Evolutionary conservation across 2,329 filamentous ascomycete species (phyloP), one percentile per base, ranked within the genome.

Genomic region (Cladorrhinum sp.): DNA sequence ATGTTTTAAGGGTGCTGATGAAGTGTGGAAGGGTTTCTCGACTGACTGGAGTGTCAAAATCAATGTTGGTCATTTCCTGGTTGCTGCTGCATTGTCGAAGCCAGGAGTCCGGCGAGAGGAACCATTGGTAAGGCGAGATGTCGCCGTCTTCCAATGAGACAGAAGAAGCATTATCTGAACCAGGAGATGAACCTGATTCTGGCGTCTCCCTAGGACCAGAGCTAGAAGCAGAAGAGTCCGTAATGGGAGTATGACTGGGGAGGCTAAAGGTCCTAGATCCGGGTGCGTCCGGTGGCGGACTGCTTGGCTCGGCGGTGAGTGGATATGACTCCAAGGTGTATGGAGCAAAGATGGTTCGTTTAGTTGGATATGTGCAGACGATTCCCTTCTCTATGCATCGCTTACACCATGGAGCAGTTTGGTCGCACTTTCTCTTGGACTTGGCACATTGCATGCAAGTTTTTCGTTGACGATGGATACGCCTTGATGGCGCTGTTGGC

Each of bases 371-470:
- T 10, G 63, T 53, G 57, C 70, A 72, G 8, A 16, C 16, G 20
- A 59, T 36, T 9, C 61, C 62, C 12, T 57, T 63, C 8, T 63
- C 61, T 8, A 51, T 22, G 49, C 70, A 71, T 13, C 71, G 62
- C 29, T 57, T 50, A 59, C 71, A 72, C 3, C 61, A 50, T 2
- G 62, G 62, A 2, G 41, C 13, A 3, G 62, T n/a, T 60, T 75
- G 76, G 57, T 72, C 72, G 61, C 75, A 77, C 54, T 73, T 71
- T 12, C 75, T 70, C 62, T 77, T 77, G 5, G 74, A 69, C 48
- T 65, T 69, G 16, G 74, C 71, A 63, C 75, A 77, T 23, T 68
- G 65, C 0, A 70, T 63, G 51, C 75, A 77, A 1, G 75, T 74
- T 59, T 72, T 72, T 10, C 52, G 52, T 25, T 55, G 32, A 10